Conservation (phyloP, 2,329 filamentous ascomycete genomes). For the Macrophomina pseudophaseolina region DNA sequence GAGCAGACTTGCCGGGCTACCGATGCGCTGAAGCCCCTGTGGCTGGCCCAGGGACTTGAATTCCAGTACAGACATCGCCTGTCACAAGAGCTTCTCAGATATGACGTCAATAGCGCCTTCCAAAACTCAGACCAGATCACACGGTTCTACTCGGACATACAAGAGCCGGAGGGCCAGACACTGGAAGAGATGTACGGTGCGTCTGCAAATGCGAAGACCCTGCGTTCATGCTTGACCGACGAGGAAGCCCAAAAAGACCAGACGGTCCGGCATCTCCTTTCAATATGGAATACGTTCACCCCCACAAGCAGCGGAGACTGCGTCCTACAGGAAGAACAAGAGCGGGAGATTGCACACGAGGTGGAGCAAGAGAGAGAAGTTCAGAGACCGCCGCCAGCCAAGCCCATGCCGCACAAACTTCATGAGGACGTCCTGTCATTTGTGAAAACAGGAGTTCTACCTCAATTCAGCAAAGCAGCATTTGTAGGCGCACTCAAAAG, state of each 20-base stretch:
- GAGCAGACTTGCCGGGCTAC: constrained; percentile 2
- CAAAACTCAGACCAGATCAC: not conserved
- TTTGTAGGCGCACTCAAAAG: not conserved
- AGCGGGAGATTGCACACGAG: too few species aligned
- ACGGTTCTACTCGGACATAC: not conserved
- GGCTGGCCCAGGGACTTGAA: constrained; percentile 13
- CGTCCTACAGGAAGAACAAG: too few species aligned
- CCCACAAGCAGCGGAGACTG: too few species aligned
- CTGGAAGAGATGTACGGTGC: constrained; percentile 60
- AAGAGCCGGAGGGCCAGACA: constrained; percentile 59
- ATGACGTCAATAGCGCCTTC: not conserved
- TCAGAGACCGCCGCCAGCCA: too few species aligned
- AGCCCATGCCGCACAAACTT: not conserved
- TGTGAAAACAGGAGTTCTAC: not conserved
- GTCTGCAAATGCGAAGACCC: constrained; percentile 26
- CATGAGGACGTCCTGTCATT: not conserved
- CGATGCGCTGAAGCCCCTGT: not conserved
- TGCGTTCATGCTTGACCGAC: not conserved
- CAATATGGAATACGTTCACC: too few species aligned
- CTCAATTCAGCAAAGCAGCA: not conserved
- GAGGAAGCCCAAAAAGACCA: constrained; percentile 35
- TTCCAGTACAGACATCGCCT: not conserved
- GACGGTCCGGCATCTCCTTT: too few species aligned
- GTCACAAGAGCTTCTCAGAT: not conserved
- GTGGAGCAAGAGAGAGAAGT: too few species aligned